Evolutionary conservation across 1,284 basidiomycete genomes (phyloP), one percentile per base, ranked within the genome.

Genomic region (Somion occarium): DNA sequence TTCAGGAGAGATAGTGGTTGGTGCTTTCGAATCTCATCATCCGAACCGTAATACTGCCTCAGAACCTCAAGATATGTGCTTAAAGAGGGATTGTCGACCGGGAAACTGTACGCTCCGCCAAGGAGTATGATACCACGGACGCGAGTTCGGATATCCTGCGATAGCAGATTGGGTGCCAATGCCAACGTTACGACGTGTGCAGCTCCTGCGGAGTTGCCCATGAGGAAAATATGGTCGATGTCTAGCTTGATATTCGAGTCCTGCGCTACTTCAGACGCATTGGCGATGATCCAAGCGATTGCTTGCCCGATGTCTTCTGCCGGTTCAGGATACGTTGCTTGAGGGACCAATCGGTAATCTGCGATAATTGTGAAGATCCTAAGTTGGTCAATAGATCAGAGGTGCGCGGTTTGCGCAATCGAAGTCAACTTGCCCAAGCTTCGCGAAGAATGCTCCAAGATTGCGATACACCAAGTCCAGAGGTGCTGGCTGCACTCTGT

Each of bases 141-240:
- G 2, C 60, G 69, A 1, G 65, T 44, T 9, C 68, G 64, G 2
- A 78, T 26, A 15, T 63, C 59, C n/a, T 64, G 60, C 5, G 71
- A 60, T 25, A 75, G 61, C 15, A 77, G 51, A 2, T 66, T 62
- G 0, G 74, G 69, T 38, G 75, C 59, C 46, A 79, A 61, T 7
- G 79, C 62, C 46, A 76, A 54, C 12, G 80, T 74, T 7, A 73
- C 61, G 42, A 73, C 56, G 58, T 80, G 76, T 26, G 68, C 64
- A 1, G 74, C 78, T 1, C 84, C 84, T 0, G 79, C 82, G 1
- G 82, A 85, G 61, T 85, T 82, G 1, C 73, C 76, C 63, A 79
- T 66, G 26, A 84, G 50, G 57, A 75, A 75, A 23, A 83, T 59
- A n/a, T 59, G 61, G 3, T 72, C 1, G 71, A 69, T 44, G 52